Conservation (phyloP, 176 grass and related monocot genomes). For the Tillandsia fasciculata region DNA sequence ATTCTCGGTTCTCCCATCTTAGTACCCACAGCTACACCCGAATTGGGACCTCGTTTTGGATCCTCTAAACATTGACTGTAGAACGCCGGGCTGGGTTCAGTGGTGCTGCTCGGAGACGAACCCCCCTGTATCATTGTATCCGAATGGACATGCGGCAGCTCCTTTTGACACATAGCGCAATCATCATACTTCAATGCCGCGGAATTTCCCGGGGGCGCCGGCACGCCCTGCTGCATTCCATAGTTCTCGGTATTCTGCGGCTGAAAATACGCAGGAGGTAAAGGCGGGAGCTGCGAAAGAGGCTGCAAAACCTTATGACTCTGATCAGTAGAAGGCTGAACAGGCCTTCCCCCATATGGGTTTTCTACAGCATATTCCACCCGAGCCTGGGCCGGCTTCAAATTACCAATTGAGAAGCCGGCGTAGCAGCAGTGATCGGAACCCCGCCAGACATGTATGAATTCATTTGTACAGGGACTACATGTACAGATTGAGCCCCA, state of each 20-base stretch:
- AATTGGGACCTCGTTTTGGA: slow-evolving; percentile 27
- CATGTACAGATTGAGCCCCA: slow-evolving; percentile 27
- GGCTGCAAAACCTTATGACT: slow-evolving; percentile 53
- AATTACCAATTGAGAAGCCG: slow-evolving; percentile 14
- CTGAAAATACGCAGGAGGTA: slow-evolving; percentile 42
- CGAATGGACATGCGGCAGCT: slow-evolving; percentile 59
- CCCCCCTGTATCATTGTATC: slow-evolving; percentile 60
- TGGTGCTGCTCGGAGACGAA: slow-evolving; percentile 10
- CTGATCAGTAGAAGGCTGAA: slow-evolving; percentile 40
- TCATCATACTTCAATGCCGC: slow-evolving; percentile 37
- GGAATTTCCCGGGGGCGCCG: slow-evolving; percentile 18
- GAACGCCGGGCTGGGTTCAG: slow-evolving; percentile 31
- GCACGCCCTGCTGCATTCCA: slow-evolving; percentile 15
- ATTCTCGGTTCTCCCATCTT: slow-evolving; percentile 27
- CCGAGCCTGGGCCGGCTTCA: slow-evolving; percentile 28
- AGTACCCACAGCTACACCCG: slow-evolving; percentile 21
- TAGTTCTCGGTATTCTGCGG: slow-evolving; percentile 38
- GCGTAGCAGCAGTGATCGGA: background rate
- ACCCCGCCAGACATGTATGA: slow-evolving; percentile 26
- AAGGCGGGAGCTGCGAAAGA: slow-evolving; percentile 63
- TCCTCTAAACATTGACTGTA: slow-evolving; percentile 47
- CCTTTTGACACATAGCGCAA: slow-evolving; percentile 79
- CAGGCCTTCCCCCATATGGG: slow-evolving; percentile 24
- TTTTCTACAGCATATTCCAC: slow-evolving; percentile 34
- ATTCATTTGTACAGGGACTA: slow-evolving; percentile 43